Evolutionary conservation across 768 basidiomycete species (phyloP), one percentile per base, ranked within the genome.

Genomic region (Nidularia pulvinata): DNA sequence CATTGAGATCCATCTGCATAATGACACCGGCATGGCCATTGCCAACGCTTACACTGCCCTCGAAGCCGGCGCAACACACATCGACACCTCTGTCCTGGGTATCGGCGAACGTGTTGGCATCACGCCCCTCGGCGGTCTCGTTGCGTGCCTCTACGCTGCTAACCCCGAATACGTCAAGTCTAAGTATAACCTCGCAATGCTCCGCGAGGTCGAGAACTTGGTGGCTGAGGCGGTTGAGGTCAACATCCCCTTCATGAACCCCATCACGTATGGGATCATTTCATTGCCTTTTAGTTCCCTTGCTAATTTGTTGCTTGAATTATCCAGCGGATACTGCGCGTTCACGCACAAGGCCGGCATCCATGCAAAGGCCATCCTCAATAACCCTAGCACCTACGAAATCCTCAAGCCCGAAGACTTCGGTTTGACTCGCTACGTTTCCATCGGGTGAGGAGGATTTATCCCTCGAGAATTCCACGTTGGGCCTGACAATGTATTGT

Each of bases 281-380:
- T 46, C 33, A 42, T 42, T 39, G 53, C 16, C 46, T 48, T 45
- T 49, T 37, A 42, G 13, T 45, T 25, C 48, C n/a, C 49, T 14
- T 9, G 16, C 7, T 43, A 25, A 13, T 48, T 22, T 25, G 37
- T 52, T 7, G 51, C 54, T 61, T 42, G 61, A n/a, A 6, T 42
- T 46, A 52, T 57, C 4, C 59, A 98, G 95, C 52, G 97, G 97
- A 13, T 99, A 98, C 75, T 98, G 97, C 67, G 97, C 97, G 3
- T 99, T 99, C 79, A 99, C 97, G 30, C 97, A 98, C 87, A 98
- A 99, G 88, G 97, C 97, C 19, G 97, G 97, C 68, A 99, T 99
- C 59, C 97, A 99, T 73, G 97, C 97, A 76, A 99, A 99, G 82
- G 97, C 97, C 37, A 99, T 99, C 72, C 85, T 95, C 58, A 97